Evolutionary conservation across 805 yeast species (phyloP).

Genomic region (Metschnikowia cubensis): DNA sequence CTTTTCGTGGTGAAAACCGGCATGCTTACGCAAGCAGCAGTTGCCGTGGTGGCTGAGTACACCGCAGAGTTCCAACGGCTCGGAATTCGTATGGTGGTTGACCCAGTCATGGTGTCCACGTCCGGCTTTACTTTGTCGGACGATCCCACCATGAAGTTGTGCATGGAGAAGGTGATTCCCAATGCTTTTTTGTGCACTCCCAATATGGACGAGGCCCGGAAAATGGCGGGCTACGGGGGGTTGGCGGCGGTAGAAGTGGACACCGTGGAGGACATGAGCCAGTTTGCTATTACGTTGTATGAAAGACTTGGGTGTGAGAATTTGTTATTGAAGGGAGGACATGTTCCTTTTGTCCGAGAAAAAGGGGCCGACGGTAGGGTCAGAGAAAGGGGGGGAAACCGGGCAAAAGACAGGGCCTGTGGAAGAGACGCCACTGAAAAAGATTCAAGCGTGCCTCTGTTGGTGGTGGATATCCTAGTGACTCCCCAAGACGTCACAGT

Average conservation of each 20-base stretch:
- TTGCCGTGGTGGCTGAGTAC: slow-evolving; percentile 40
- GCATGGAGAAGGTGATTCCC: slow-evolving; percentile 45
- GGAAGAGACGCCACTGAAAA: no score
- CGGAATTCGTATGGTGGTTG: slow-evolving; percentile 50
- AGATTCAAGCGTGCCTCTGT: no score
- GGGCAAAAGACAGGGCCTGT: no score
- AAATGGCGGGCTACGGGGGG: not conserved
- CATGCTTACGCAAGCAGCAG: slow-evolving; percentile 58
- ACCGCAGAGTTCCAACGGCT: slow-evolving; percentile 27
- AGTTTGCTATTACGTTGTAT: slow-evolving; percentile 25
- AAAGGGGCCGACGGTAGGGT: no score
- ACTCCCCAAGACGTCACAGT: slow-evolving; percentile 31
- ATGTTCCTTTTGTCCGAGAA: slow-evolving; percentile 57
- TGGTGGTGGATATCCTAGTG: not conserved
- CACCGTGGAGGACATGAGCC: slow-evolving; percentile 34
- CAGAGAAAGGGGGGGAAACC: no score
- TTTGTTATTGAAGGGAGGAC: slow-evolving; percentile 80
- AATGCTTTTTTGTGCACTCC: slow-evolving; percentile 68
- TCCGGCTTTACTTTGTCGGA: slow-evolving; percentile 63
- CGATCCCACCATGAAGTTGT: slow-evolving; percentile 40
- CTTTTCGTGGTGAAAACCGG: slow-evolving; percentile 75
- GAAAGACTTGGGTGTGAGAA: slow-evolving; percentile 39
- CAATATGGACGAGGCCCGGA: slow-evolving; percentile 61
- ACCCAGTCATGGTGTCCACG: slow-evolving; percentile 83
- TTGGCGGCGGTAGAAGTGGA: slow-evolving; percentile 4